Percentiles rank a stretch among this genome's conserved stretches.
These are phyloP conservation scores for Rhodofomes roseus DNA, from an alignment of 1,284 basidiomycete species.

Conservation along the genomic window DNA sequence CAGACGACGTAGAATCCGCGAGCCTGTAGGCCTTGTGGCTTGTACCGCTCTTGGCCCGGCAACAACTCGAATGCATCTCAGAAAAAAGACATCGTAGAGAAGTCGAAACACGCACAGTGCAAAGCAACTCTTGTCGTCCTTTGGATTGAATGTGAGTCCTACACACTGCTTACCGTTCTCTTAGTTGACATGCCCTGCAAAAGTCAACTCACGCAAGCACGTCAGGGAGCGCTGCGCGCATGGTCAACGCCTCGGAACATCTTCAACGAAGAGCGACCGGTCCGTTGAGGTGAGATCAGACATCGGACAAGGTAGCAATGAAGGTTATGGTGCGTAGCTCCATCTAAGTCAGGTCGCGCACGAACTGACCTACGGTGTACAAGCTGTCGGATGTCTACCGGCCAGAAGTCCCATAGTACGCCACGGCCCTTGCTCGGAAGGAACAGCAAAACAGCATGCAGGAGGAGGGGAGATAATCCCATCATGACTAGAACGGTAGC, in stretches of 20 bases:
- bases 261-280: too few relatives aligned
- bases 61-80: not conserved
- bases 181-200: not conserved
- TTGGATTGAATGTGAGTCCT: not conserved
- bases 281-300: too few relatives aligned
- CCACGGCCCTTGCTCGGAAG: too few relatives aligned
- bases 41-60: too few relatives aligned
- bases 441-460: not conserved
- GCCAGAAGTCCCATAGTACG: too few relatives aligned
- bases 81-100: not conserved
- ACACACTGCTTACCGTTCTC: not conserved
- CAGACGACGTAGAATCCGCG: too few relatives aligned
- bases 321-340: not conserved
- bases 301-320: not conserved
- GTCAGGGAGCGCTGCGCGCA: too few relatives aligned
- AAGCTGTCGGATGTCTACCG: too few relatives aligned
- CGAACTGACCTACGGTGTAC: too few relatives aligned
- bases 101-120: not conserved
- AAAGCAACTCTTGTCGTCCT: not conserved
- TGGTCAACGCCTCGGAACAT: too few relatives aligned
- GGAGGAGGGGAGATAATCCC: not conserved
- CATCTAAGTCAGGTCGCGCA: not conserved
- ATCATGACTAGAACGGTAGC: conserved; percentile 6
- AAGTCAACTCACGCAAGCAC: too few relatives aligned
- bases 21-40: too few relatives aligned